Conservation (phyloP, 805 yeast species). For the Candida gorgasii region DNA sequence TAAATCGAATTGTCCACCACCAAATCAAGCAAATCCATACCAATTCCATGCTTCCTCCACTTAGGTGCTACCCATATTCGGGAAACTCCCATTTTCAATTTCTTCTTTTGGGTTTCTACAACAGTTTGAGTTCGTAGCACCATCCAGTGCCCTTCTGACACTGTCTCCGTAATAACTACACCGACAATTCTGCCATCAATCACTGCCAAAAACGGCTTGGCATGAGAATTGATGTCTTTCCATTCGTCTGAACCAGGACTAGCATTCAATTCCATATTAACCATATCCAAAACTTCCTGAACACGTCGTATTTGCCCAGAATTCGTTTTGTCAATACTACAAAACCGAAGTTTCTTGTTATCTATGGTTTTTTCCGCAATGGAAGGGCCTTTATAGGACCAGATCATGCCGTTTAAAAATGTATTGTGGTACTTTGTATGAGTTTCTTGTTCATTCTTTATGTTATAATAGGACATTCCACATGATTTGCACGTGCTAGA, state of each 20-base stretch:
- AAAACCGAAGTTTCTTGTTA: constrained; percentile 20
- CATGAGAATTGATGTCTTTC: constrained; percentile 20
- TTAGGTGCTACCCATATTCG: constrained; percentile 45
- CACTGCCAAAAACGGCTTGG: constrained; percentile 50
- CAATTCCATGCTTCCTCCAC: constrained; percentile 55
- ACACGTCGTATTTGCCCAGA: constrained; percentile 26
- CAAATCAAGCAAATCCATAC: constrained; percentile 41
- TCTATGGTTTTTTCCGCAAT: constrained; percentile 19
- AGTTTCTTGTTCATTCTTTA: constrained; percentile 41
- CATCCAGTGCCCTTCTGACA: constrained; percentile 57
- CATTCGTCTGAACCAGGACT: constrained; percentile 38
- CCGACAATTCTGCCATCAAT: constrained; percentile 53
- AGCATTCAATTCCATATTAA: constrained; percentile 62
- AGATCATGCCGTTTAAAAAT: constrained; percentile 50
- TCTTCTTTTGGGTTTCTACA: constrained; percentile 48
- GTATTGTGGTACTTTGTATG: constrained; percentile 56
- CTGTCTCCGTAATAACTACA: constrained; percentile 52
- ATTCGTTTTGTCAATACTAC: too few species aligned
- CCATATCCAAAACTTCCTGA: constrained; percentile 46
- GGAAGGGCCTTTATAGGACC: constrained; percentile 31
- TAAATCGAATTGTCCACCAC: constrained; percentile 48
- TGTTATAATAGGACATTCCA: constrained; percentile 52
- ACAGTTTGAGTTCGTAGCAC: constrained; percentile 49
- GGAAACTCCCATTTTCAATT: constrained; percentile 38
- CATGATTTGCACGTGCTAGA: constrained; percentile 46